Evolutionary conservation across 2,329 filamentous ascomycete species (phyloP).

Genomic region (Penicillium digitatum): DNA sequence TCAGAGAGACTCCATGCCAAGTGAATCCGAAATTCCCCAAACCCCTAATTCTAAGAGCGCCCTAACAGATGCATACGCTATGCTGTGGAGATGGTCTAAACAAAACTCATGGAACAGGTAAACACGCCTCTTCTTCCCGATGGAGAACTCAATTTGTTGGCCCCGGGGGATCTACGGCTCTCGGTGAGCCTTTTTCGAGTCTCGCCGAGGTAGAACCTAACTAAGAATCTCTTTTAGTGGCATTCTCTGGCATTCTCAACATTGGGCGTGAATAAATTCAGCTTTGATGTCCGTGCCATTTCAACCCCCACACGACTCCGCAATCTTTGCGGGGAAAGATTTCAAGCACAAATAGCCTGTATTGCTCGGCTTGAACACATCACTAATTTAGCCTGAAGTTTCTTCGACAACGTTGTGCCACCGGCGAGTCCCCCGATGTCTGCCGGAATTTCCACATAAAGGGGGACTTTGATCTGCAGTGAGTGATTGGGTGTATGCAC

Average conservation of each 20-base stretch:
- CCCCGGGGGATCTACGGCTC: not conserved
- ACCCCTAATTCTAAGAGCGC: not conserved
- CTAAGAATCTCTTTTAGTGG: not conserved
- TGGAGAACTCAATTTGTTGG: not conserved
- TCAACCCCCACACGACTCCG: constrained; percentile 8
- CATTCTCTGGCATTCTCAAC: not conserved
- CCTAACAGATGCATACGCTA: too few species aligned
- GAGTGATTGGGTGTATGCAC: not conserved
- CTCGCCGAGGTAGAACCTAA: not conserved
- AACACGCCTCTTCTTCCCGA: not conserved
- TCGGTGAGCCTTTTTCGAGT: not conserved
- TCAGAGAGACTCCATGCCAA: not conserved
- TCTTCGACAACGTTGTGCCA: not conserved
- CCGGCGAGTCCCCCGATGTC: not conserved
- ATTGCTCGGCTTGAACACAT: not conserved
- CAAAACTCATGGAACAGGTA: not conserved
- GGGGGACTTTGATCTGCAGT: not conserved
- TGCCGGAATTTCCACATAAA: constrained; percentile 6
- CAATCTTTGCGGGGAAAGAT: constrained; percentile 15
- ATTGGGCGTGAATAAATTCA: not conserved
- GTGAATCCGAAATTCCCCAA: not conserved
- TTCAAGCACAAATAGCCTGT: not conserved
- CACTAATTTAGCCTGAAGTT: constrained; percentile 16
- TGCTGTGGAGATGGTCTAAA: too few species aligned
- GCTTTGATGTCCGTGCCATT: not conserved